phyloP scores from a whole-genome alignment of 2,329 filamentous ascomycete species.

The Lanzia echinophila region DNA sequence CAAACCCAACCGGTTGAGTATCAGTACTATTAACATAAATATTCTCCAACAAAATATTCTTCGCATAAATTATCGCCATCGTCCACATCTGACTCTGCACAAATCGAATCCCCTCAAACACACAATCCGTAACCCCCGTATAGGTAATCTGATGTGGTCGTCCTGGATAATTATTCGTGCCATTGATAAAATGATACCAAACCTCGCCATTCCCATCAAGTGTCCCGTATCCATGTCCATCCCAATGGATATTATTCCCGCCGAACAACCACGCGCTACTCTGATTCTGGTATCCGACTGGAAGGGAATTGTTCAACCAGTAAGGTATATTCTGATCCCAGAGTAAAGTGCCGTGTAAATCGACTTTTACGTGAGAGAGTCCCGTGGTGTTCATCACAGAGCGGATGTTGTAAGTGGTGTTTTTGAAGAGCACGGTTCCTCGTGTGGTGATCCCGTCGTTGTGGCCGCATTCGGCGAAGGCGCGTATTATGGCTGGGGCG shows the following conservation, averaged over 20 bases:
- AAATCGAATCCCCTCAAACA: conserved; percentile 43
- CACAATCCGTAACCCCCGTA: conserved; percentile 38
- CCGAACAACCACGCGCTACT: conserved; percentile 49
- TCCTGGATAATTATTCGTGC: conserved; percentile 39
- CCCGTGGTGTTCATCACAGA: conserved; percentile 39
- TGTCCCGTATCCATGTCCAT: conserved; percentile 45
- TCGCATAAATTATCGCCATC: conserved; percentile 36
- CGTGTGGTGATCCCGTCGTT: conserved; percentile 16
- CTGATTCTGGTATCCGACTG: conserved; percentile 49
- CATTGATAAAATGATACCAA: conserved; percentile 48
- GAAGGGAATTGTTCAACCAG: conserved; percentile 34
- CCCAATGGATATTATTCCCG: conserved; percentile 43
- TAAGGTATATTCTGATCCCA: conserved; percentile 3
- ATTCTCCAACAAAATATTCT: conserved; percentile 41
- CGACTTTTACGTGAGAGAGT: conserved; percentile 38
- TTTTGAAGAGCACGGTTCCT: conserved; percentile 36
- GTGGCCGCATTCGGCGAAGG: conserved; percentile 35
- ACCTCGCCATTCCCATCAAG: conserved; percentile 53
- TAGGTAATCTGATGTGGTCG: conserved; percentile 49
- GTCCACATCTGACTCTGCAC: conserved; percentile 56
- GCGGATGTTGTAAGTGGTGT: conserved; percentile 39
- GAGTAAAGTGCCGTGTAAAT: conserved; percentile 48
- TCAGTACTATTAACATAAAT: conserved; percentile 46
- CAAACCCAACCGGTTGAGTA: conserved; percentile 1
- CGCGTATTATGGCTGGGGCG: conserved; percentile 35